A percentile compares a stretch with the other conserved stretches of the same genome.
These are phyloP conservation scores for Podospora fimiseda DNA, from an alignment of 495 filamentous ascomycete species.

Conservation along the genomic window DNA sequence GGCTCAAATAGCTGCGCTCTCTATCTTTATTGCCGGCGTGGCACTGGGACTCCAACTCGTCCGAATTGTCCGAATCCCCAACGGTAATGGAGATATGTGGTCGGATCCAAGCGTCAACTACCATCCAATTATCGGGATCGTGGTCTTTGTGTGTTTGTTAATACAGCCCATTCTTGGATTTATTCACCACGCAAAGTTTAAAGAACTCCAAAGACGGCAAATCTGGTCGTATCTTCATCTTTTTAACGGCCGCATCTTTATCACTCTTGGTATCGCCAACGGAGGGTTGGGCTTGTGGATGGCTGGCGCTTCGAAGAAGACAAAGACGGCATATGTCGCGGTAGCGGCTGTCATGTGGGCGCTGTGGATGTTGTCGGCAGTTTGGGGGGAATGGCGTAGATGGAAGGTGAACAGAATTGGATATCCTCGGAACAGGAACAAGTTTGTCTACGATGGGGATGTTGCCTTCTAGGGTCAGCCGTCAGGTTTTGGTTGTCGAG, in stretches of 20 bases:
- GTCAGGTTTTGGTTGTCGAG: background rate
- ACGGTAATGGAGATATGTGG: constrained; percentile 22
- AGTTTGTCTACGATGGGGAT: background rate
- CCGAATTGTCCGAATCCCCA: constrained; percentile 25
- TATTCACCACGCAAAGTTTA: constrained; percentile 55
- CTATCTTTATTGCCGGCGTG: constrained; percentile 47
- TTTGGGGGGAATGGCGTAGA: constrained; percentile 18
- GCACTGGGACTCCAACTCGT: constrained; percentile 52
- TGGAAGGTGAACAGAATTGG: constrained; percentile 5
- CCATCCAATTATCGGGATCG: constrained; percentile 53
- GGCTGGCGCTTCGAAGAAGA: constrained; percentile 23
- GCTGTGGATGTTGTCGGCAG: constrained; percentile 27
- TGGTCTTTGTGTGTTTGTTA: constrained; percentile 47
- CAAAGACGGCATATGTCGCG: constrained; percentile 33
- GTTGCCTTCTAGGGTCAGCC: constrained; percentile 4
- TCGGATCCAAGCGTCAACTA: constrained; percentile 24
- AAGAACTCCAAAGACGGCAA: constrained; percentile 38
- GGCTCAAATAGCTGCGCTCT: constrained; percentile 48
- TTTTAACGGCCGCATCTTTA: constrained; percentile 57
- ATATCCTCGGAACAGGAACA: background rate
- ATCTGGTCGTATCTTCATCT: constrained; percentile 53
- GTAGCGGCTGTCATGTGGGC: constrained; percentile 27
- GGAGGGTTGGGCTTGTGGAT: constrained; percentile 57
- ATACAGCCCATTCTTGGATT: constrained; percentile 57
- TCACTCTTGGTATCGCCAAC: constrained; percentile 62